Base-by-base conservation (phyloP, 2,329 filamentous ascomycete species). In the Hysterium pulicare region DNA sequence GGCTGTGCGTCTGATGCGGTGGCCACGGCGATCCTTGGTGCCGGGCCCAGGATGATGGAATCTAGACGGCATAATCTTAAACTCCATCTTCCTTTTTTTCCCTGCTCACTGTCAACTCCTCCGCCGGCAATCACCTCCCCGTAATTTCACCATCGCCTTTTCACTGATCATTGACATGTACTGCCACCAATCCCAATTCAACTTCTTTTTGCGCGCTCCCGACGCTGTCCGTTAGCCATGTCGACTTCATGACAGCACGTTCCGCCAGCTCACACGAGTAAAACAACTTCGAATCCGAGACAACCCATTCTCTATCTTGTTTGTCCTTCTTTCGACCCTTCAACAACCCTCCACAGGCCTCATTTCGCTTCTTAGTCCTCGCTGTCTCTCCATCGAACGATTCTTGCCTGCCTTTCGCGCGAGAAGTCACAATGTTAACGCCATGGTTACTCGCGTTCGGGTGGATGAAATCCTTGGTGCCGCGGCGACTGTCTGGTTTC, bases 401-500 rank as follows among this genome's bases (percentile, higher is more conserved):
- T n/a, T n/a, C n/a, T n/a, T 21, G 28, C 13, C 32, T 24, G 30
- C 30, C 22, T n/a, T n/a, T 26, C 21, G 17, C 35, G 23, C 13
- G 17, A 21, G 6, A 9, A n/a, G n/a, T 36, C 37, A 33, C 38
- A 36, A 64, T 66, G 62, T 62, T 64, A 44, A 49, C 51, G 17
- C 59, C 59, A 28, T 58, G 61, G 55, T 48, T 67, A 19, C 46
- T 51, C 22, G 47, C 49, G 20, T 57, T 55, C 38, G 47, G 41
- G 33, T 67, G 63, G 62, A 38, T 66, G 20, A 57, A 56, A 42
- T 40, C 44, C 32, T 51, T 42, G 39, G 42, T 55, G 36, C 63
- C 64, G 1, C 49, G 38, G 15, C 45, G 49, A 28, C 37, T 56
- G 34, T 43, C 49, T 24, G 42, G 50, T 5, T 43, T 58, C 20